A percentile compares a stretch with the other conserved stretches of the same genome.
phyloP scores from a whole-genome alignment of 257 asterid genomes.

The Nemophila menziesii region DNA sequence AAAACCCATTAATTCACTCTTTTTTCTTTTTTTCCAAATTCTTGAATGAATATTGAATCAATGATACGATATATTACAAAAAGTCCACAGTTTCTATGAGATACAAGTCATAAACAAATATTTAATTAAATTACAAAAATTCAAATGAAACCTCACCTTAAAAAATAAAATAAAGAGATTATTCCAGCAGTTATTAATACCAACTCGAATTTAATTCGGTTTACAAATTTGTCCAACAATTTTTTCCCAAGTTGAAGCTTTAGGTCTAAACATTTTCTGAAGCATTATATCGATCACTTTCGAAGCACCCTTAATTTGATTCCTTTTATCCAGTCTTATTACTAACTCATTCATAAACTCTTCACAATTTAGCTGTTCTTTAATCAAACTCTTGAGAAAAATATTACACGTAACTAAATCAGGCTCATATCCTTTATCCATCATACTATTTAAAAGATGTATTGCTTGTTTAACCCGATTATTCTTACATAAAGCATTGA shows the following conservation, averaged over 20 bases:
- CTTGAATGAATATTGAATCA: no score
- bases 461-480: slow-evolving; percentile 47
- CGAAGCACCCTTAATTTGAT: slow-evolving; percentile 51
- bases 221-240: slow-evolving; percentile 53
- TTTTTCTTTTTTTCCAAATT: no score
- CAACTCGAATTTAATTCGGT: slow-evolving; percentile 51
- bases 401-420: slow-evolving; percentile 64
- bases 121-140: no score
- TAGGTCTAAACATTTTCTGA: slow-evolving; percentile 51
- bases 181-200: slow-evolving; percentile 64
- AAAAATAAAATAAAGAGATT: slow-evolving; percentile 37
- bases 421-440: slow-evolving; percentile 76
- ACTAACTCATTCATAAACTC: slow-evolving; percentile 78
- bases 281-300: slow-evolving; percentile 71
- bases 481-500: slow-evolving; percentile 66
- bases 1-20: no score
- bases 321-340: slow-evolving; percentile 49
- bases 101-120: no score
- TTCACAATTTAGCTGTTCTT: slow-evolving; percentile 43
- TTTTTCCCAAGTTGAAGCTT: slow-evolving; percentile 64
- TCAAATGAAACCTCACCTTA: not conserved
- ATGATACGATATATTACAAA: no score
- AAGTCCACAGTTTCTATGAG: no score
- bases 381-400: slow-evolving; percentile 47
- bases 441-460: slow-evolving; percentile 61